Conservation (phyloP, 192 early-diverging fungal species). For the Backusella morwellensis region DNA sequence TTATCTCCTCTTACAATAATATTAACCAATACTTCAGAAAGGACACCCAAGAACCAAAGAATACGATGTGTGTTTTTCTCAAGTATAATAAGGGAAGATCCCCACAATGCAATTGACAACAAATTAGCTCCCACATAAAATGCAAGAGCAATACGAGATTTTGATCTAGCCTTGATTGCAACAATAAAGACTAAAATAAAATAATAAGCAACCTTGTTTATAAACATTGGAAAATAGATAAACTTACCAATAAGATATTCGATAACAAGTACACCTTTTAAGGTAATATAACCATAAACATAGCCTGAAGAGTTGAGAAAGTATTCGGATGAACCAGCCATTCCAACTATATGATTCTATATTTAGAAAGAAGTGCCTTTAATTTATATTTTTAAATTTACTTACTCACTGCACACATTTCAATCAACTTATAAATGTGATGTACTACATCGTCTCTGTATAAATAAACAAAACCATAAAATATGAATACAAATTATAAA, state of each 20-base stretch:
- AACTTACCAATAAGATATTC: conserved; percentile 45
- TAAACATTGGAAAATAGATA: neutral
- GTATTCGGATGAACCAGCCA: conserved; percentile 43
- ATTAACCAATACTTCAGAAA: conserved; percentile 38
- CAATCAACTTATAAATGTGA: conserved; percentile 33
- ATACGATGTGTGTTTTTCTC: conserved; percentile 33
- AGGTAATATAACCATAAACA: conserved; percentile 38
- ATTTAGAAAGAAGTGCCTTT: neutral
- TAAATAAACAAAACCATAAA: conserved; percentile 14
- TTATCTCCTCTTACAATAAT: conserved; percentile 39
- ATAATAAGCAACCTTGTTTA: neutral
- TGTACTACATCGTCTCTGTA: conserved; percentile 36
- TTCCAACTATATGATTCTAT: conserved; percentile 30
- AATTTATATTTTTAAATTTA: neutral
- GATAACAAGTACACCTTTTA: conserved; percentile 41
- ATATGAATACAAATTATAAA: conserved; percentile 15
- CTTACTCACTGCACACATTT: conserved; percentile 41
- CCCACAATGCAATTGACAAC: conserved; percentile 44
- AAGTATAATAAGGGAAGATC: conserved; percentile 34
- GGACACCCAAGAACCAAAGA: conserved; percentile 42
- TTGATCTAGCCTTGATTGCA: conserved; percentile 25
- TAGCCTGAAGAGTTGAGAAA: conserved; percentile 42
- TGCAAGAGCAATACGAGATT: conserved; percentile 34
- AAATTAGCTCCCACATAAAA: conserved; percentile 44
- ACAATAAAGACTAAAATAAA: conserved; percentile 21